These are phyloP conservation scores for Arthrobotrys entomopaga DNA, from an alignment of 2,329 filamentous ascomycete species.

Conservation along the genomic window DNA sequence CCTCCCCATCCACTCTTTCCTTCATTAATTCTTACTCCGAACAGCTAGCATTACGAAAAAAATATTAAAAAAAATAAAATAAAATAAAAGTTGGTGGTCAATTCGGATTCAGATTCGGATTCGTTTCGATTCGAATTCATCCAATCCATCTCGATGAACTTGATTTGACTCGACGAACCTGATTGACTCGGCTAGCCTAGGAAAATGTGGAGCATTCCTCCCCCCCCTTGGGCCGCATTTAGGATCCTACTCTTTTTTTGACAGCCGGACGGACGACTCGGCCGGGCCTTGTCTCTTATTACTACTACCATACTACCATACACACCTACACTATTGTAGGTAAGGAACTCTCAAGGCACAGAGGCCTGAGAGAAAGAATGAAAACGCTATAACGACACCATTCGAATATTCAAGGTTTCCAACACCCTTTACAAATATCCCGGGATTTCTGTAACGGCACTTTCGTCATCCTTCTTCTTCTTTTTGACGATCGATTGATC, in stretches of 20 bases:
- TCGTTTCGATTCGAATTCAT: slow-evolving; percentile 33
- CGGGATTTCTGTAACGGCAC: slow-evolving; percentile 20
- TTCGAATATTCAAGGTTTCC: slow-evolving; percentile 11
- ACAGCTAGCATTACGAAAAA: slow-evolving; percentile 10
- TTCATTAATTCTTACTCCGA: slow-evolving; percentile 12
- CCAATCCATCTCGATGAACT: too few species aligned
- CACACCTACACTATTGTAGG: too few species aligned
- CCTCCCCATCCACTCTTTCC: not conserved
- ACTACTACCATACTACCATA: too few species aligned
- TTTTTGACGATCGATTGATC: slow-evolving; percentile 11
- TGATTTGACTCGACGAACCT: not conserved
- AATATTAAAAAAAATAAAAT: not conserved
- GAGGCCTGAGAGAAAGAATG: slow-evolving; percentile 31
- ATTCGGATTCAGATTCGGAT: slow-evolving; percentile 1
- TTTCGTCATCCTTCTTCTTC: slow-evolving; percentile 32
- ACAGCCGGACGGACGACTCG: too few species aligned
- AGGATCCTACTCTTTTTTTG: slow-evolving; percentile 48
- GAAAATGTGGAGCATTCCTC: slow-evolving; percentile 27
- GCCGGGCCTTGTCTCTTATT: too few species aligned
- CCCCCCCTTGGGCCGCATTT: slow-evolving; percentile 53
- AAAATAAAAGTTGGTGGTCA: slow-evolving; percentile 7
- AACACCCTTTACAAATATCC: slow-evolving; percentile 24
- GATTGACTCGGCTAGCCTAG: slow-evolving; percentile 27
- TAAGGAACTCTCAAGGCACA: slow-evolving; percentile 8
- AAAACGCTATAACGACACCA: slow-evolving; percentile 50